Evolutionary conservation across 176 grass and related monocot genomes (phyloP).

Genomic region (Aegilops sharonensis): DNA sequence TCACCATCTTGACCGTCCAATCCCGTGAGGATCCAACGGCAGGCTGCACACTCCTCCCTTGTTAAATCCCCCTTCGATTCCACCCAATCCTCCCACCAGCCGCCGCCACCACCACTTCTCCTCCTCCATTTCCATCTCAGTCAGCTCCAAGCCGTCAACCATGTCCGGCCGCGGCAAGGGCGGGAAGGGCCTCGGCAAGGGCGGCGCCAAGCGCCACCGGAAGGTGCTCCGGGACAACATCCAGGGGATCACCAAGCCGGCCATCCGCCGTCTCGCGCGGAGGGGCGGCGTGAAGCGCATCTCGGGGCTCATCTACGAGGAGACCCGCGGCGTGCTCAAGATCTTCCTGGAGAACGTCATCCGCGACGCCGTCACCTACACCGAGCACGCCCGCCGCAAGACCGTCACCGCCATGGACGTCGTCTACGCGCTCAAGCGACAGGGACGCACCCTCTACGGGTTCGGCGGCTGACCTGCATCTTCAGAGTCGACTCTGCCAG

Average conservation of each 20-base stretch:
- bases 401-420: slow-evolving; percentile 81
- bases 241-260: slow-evolving; percentile 73
- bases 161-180: slow-evolving; percentile 62
- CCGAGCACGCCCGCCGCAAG: slow-evolving; percentile 78
- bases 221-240: slow-evolving; percentile 76
- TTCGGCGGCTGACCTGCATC: slow-evolving; percentile 38
- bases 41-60: no score
- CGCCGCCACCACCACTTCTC: no score
- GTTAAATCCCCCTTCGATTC: no score
- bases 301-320: slow-evolving; percentile 65
- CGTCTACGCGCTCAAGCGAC: slow-evolving; percentile 70
- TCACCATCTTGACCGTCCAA: no score
- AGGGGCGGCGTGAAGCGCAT: slow-evolving; percentile 71
- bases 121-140: no score
- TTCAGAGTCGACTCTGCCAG: no score
- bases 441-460: slow-evolving; percentile 70
- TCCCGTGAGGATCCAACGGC: no score
- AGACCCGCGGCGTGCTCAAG: slow-evolving; percentile 69
- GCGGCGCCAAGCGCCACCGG: slow-evolving; percentile 63
- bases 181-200: slow-evolving; percentile 62
- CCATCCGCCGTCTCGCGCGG: slow-evolving; percentile 47
- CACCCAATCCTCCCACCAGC: no score
- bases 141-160: no score
- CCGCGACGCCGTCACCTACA: slow-evolving; percentile 73
- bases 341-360: slow-evolving; percentile 87